Evolutionary conservation across 169 alveolate genomes (phyloP).

Genomic region (Amoebophrya sp.): DNA sequence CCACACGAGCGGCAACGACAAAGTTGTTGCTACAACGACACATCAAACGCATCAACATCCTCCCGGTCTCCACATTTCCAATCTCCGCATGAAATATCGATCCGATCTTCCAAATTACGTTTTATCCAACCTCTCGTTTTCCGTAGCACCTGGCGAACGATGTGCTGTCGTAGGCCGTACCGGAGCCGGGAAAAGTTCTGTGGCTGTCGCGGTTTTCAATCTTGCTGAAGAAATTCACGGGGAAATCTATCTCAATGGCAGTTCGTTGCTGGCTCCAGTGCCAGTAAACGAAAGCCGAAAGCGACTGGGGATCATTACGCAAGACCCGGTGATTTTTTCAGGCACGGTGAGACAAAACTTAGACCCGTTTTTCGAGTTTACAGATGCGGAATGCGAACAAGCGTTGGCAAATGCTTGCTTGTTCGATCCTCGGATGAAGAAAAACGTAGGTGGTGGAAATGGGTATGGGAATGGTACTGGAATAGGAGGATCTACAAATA

Average conservation of each 20-base stretch:
- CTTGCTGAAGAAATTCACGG: conserved; percentile 56
- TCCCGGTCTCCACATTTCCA: background rate
- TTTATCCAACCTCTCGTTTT: conserved; percentile 54
- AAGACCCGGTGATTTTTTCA: conserved; percentile 62
- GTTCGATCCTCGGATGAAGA: no score
- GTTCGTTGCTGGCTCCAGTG: conserved; percentile 49
- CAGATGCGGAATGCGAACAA: conserved; percentile 49
- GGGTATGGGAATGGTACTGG: no score
- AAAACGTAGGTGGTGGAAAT: no score
- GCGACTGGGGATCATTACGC: conserved; percentile 63
- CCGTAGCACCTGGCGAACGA: conserved; percentile 55
- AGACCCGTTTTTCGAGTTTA: conserved; percentile 60
- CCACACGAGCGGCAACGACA: background rate
- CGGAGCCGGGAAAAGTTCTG: conserved; percentile 76
- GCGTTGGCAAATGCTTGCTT: conserved; percentile 38
- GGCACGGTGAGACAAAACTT: conserved; percentile 62
- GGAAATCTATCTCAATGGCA: conserved; percentile 52
- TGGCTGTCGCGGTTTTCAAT: conserved; percentile 59
- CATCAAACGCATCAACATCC: no score
- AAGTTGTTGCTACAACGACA: no score
- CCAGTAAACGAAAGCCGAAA: conserved; percentile 52
- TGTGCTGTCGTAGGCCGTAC: conserved; percentile 79
- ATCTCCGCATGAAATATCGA: conserved; percentile 19
- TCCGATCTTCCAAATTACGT: conserved; percentile 48
- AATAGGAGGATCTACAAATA: no score